Evolutionary conservation across 352 stramenopile genomes (phyloP).

Genomic region (Pythium dissimile): DNA sequence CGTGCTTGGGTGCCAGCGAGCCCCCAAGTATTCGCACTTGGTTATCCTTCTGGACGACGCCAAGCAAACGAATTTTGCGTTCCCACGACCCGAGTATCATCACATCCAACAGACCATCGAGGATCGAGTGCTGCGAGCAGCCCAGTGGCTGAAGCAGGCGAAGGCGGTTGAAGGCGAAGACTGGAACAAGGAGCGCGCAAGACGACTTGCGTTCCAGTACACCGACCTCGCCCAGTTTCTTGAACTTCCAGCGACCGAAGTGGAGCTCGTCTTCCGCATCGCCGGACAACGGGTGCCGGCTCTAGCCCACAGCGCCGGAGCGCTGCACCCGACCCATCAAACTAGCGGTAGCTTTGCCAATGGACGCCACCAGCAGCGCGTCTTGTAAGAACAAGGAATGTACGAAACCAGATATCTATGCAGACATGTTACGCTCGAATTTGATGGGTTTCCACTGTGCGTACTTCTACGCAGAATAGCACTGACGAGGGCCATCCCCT

Average conservation of each 20-base stretch:
- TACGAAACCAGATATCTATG: neutral
- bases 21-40: constrained; percentile 68
- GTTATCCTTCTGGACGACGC: constrained; percentile 60
- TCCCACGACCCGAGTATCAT: constrained; percentile 61
- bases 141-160: constrained; percentile 54
- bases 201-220: constrained; percentile 37
- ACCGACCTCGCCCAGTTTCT: constrained; percentile 63
- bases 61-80: constrained; percentile 42
- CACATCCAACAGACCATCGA: constrained; percentile 73
- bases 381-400: too few species aligned
- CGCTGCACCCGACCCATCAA: neutral
- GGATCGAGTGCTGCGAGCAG: constrained; percentile 59
- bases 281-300: constrained; percentile 14
- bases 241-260: constrained; percentile 54
- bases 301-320: neutral
- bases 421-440: too few species aligned
- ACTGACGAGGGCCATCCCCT: too few species aligned
- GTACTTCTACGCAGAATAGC: too few species aligned
- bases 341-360: neutral
- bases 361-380: constrained; percentile 7
- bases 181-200: constrained; percentile 58
- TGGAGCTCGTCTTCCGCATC: constrained; percentile 55
- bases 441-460: too few species aligned
- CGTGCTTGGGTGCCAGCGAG: constrained; percentile 40
- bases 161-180: constrained; percentile 66